Evolutionary conservation across 352 stramenopile genomes (phyloP).

Genomic region (Phytopythium kandeliae): DNA sequence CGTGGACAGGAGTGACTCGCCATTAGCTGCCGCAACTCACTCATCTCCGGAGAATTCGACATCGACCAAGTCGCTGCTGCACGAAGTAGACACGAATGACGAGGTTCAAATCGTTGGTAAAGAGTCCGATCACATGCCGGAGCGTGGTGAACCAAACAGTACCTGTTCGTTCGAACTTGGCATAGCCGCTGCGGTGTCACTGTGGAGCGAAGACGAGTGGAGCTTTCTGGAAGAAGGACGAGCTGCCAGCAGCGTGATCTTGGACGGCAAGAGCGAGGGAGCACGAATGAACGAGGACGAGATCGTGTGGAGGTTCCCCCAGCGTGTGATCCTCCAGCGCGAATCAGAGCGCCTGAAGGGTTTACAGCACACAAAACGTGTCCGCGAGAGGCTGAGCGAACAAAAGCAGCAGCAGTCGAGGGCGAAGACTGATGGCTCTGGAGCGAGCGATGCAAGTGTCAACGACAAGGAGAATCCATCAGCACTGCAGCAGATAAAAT

Average conservation of each 20-base stretch:
- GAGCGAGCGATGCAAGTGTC: background rate
- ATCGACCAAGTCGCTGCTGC: no score
- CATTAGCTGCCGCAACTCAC: background rate
- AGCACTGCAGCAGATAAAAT: background rate
- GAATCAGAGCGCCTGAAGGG: slow-evolving; percentile 17
- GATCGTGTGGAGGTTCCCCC: slow-evolving; percentile 31
- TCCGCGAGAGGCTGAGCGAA: background rate
- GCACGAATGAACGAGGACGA: slow-evolving; percentile 13
- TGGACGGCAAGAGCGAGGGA: slow-evolving; percentile 11
- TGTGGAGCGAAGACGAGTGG: slow-evolving; percentile 45
- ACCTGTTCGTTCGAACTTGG: no score
- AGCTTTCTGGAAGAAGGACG: slow-evolving; percentile 45
- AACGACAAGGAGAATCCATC: background rate
- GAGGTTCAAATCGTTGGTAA: background rate
- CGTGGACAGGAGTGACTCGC: background rate
- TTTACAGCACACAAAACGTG: background rate
- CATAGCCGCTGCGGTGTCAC: background rate
- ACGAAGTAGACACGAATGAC: background rate
- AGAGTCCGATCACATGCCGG: no score
- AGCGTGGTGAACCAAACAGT: background rate
- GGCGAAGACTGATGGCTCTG: background rate
- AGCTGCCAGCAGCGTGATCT: slow-evolving; percentile 10
- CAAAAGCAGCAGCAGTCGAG: background rate
- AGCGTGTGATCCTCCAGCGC: slow-evolving; percentile 21
- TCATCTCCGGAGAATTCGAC: background rate